Percentiles rank a stretch among this genome's conserved stretches.
phyloP scores from a whole-genome alignment of 2,329 filamentous ascomycete species.

The Madurella fahalii region DNA sequence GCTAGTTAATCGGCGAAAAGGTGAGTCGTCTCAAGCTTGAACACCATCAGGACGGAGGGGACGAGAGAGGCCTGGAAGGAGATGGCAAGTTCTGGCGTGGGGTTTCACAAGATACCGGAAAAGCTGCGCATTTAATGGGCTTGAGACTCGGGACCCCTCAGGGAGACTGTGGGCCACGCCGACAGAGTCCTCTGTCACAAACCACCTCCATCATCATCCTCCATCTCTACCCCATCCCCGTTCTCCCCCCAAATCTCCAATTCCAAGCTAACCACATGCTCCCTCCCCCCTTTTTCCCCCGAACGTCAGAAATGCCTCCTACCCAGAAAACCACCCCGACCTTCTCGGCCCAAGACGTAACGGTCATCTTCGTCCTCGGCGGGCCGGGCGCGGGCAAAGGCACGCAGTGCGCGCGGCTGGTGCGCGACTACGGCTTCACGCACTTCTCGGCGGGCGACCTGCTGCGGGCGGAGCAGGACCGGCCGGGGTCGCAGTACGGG shows the following conservation, averaged over 20 bases:
- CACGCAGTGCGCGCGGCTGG: constrained; percentile 88
- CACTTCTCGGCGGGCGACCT: constrained; percentile 93
- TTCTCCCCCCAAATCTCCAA: too few species aligned
- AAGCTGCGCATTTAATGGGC: too few species aligned
- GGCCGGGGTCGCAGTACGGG: constrained; percentile 81
- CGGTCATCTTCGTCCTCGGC: constrained; percentile 94
- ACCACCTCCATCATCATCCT: too few species aligned
- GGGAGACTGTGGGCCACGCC: too few species aligned
- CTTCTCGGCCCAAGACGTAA: constrained; percentile 73
- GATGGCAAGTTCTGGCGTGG: too few species aligned
- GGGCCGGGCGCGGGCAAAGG: constrained; percentile 95
- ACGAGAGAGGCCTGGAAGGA: too few species aligned
- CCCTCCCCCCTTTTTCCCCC: constrained; percentile 10
- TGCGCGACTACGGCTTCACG: constrained; percentile 82
- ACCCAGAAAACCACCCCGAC: constrained; percentile 54
- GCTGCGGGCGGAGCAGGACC: constrained; percentile 87
- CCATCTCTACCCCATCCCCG: too few species aligned
- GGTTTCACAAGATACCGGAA: too few species aligned
- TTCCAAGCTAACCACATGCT: constrained; percentile 2
- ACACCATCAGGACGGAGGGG: neutral
- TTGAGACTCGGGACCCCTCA: too few species aligned
- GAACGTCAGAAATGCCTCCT: constrained; percentile 29
- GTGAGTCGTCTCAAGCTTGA: constrained; percentile 32
- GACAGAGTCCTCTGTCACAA: too few species aligned
- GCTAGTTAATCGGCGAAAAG: constrained; percentile 47